These are phyloP conservation scores for Mycena alexandri DNA, from an alignment of 768 basidiomycete genomes.

Conservation along the genomic window DNA sequence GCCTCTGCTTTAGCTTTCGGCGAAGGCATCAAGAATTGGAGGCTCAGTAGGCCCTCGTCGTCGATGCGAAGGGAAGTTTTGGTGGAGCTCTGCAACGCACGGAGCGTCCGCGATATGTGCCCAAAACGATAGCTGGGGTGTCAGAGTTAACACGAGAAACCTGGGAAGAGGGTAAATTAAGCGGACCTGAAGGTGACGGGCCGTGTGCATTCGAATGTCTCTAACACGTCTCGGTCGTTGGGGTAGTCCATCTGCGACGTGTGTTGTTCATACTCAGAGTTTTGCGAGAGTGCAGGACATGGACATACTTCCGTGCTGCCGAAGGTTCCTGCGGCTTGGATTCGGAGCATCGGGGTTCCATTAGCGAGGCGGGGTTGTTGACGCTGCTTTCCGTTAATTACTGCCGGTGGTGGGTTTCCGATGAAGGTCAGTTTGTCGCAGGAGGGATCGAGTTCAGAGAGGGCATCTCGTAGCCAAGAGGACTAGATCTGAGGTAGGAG, in stretches of 20 bases:
- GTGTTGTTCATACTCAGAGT: conserved; percentile 9
- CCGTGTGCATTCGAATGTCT: conserved; percentile 85
- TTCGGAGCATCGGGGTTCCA: conserved; percentile 77
- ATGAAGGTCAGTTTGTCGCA: conserved; percentile 89
- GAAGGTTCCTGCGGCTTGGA: conserved; percentile 85
- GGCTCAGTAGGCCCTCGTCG: conserved; percentile 81
- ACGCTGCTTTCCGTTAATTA: conserved; percentile 41
- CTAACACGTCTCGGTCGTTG: conserved; percentile 90
- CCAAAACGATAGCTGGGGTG: conserved; percentile 79
- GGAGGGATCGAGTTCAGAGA: conserved; percentile 91
- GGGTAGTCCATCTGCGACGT: conserved; percentile 90
- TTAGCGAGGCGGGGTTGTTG: conserved; percentile 38
- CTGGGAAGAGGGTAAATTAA: neutral
- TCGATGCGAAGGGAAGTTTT: conserved; percentile 94
- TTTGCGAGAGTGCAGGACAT: neutral
- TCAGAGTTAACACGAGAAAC: neutral
- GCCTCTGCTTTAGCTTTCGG: conserved; percentile 58
- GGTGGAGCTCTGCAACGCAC: conserved; percentile 84
- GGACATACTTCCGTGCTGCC: conserved; percentile 85
- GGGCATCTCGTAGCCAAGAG: conserved; percentile 93
- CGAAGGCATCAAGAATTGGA: conserved; percentile 90
- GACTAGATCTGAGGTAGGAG: conserved; percentile 58
- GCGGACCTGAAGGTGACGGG: conserved; percentile 78
- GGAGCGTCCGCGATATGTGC: conserved; percentile 78
- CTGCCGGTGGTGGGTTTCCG: conserved; percentile 69